Conservation (phyloP, 768 basidiomycete genomes). For the Amyloporia xantha region DNA sequence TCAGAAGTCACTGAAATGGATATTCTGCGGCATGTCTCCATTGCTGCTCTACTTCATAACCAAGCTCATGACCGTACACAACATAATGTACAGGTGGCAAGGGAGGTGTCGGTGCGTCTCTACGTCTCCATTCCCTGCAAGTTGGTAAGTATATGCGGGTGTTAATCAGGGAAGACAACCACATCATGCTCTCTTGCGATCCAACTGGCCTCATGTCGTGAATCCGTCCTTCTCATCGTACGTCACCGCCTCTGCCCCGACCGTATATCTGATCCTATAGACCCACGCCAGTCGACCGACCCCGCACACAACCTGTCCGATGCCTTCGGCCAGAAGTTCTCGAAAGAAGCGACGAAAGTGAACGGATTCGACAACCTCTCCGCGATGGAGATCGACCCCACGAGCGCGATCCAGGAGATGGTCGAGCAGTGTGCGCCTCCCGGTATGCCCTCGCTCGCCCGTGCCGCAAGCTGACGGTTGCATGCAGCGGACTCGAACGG, state of each 20-base stretch:
- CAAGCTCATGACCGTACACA: constrained; percentile 9
- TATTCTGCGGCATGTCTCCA: constrained; percentile 82
- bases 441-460: no score
- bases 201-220: constrained; percentile 81
- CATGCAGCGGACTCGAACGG: constrained; percentile 75
- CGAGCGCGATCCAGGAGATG: constrained; percentile 97
- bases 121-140: no score
- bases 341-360: constrained; percentile 96
- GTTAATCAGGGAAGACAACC: constrained; percentile 84
- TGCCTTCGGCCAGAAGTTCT: constrained; percentile 98
- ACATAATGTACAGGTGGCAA: constrained; percentile 67
- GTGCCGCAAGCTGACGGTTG: neutral
- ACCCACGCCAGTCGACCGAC: constrained; percentile 74
- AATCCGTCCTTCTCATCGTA: constrained; percentile 96
- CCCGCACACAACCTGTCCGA: constrained; percentile 99
- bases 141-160: neutral
- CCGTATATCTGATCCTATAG: neutral
- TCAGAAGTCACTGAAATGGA: constrained; percentile 93
- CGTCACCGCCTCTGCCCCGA: constrained; percentile 24
- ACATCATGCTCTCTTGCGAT: constrained; percentile 98
- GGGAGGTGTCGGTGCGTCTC: constrained; percentile 94
- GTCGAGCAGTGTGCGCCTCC: constrained; percentile 79
- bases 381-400: constrained; percentile 99
- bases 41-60: constrained; percentile 9
- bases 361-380: constrained; percentile 95